phyloP scores from a whole-genome alignment of 2,329 filamentous ascomycete genomes.

The Botrytis deweyae region DNA sequence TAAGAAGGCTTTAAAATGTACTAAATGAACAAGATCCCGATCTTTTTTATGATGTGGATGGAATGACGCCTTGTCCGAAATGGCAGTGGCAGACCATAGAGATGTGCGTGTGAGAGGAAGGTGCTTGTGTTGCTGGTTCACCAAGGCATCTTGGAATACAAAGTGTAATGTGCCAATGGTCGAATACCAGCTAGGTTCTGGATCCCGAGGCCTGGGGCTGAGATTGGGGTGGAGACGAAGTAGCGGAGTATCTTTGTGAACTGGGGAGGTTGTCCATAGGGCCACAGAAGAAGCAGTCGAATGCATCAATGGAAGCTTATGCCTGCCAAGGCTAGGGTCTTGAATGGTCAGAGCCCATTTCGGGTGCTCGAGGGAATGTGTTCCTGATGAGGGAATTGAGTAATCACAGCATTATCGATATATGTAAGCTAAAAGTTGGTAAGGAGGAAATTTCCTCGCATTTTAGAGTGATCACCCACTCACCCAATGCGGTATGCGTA shows the following conservation, averaged over 20 bases:
- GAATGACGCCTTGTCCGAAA: slow-evolving; percentile 30
- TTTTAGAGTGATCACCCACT: background rate
- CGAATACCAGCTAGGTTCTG: slow-evolving; percentile 29
- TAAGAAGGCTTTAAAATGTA: background rate
- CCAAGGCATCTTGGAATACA: slow-evolving; percentile 20
- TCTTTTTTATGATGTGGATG: background rate
- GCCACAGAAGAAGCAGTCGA: slow-evolving; percentile 20
- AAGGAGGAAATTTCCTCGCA: background rate
- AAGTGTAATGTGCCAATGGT: slow-evolving; percentile 25
- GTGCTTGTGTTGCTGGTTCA: slow-evolving; percentile 24
- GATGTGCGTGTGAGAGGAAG: slow-evolving; percentile 27
- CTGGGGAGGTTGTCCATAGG: slow-evolving; percentile 12
- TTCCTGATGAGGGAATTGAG: slow-evolving; percentile 9
- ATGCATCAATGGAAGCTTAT: slow-evolving; percentile 21
- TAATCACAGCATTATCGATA: slow-evolving; percentile 6
- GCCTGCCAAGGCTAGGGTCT: slow-evolving; percentile 13
- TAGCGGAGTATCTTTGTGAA: slow-evolving; percentile 16
- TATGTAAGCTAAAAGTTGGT: slow-evolving; percentile 5
- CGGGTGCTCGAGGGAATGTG: background rate
- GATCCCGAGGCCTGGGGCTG: slow-evolving; percentile 29
- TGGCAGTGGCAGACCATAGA: slow-evolving; percentile 34
- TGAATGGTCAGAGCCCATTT: slow-evolving; percentile 4
- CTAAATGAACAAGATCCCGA: background rate
- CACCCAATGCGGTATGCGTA: slow-evolving; percentile 5
- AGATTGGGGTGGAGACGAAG: slow-evolving; percentile 22